phyloP scores from a whole-genome alignment of 1,139 yeast species.

The Suzukiozyma palmioleophila region DNA sequence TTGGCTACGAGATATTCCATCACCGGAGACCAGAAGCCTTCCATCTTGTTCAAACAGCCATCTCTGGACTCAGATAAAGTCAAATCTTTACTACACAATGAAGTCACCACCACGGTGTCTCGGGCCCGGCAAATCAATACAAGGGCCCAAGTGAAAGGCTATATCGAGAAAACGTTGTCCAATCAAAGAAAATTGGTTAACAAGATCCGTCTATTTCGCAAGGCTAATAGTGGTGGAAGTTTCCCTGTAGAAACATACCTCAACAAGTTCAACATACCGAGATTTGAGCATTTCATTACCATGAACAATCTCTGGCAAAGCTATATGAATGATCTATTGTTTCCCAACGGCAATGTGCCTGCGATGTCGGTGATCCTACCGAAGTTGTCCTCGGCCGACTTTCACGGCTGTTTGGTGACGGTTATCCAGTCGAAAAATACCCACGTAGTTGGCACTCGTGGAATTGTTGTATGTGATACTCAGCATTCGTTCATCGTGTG shows the following conservation, averaged over 20 bases:
- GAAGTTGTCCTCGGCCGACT: conserved; percentile 76
- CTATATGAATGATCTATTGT: conserved; percentile 56
- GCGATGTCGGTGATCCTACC: conserved; percentile 35
- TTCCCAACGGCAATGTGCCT: conserved; percentile 23
- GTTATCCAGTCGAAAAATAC: conserved; percentile 59
- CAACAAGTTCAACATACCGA: conserved; percentile 39
- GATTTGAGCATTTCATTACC: conserved; percentile 48
- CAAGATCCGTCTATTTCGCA: conserved; percentile 27
- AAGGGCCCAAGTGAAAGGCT: conserved; percentile 41
- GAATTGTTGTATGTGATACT: conserved; percentile 86
- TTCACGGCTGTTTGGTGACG: conserved; percentile 66
- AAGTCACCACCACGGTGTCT: conserved; percentile 9
- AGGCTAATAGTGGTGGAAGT: conserved; percentile 14
- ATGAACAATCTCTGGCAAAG: conserved; percentile 59
- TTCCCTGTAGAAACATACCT: conserved; percentile 27
- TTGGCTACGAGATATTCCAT: conserved; percentile 53
- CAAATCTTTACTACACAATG: conserved; percentile 16
- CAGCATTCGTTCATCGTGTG: conserved; percentile 70
- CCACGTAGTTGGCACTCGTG: conserved; percentile 59
- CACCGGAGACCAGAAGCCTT: conserved; percentile 58
- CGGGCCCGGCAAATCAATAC: conserved; percentile 26
- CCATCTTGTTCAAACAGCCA: conserved; percentile 32
- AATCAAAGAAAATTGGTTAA: conserved; percentile 36
- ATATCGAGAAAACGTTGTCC: conserved; percentile 31
- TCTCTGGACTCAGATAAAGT: conserved; percentile 13